These are phyloP conservation scores for Puccinia hordei DNA, from an alignment of 1,284 basidiomycete genomes.

Conservation along the genomic window DNA sequence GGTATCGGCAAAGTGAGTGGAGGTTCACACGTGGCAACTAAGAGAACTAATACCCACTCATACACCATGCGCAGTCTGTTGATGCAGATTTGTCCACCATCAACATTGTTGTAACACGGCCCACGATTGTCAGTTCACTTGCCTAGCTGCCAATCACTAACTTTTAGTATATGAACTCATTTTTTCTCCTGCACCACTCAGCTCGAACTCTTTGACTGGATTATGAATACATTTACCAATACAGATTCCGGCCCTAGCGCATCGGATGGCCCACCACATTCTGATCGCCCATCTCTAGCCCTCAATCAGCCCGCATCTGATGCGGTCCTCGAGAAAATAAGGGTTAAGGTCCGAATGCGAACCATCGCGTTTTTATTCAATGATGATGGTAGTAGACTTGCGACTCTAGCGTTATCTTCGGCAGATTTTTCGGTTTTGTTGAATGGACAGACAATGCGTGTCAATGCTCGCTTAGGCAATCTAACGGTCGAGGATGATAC, in stretches of 20 bases:
- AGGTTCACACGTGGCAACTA: neutral
- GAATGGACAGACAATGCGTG: slow-evolving; percentile 72
- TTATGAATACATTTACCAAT: slow-evolving; percentile 93
- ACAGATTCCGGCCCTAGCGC: slow-evolving; percentile 56
- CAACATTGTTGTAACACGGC: slow-evolving; percentile 83
- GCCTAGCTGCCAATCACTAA: neutral
- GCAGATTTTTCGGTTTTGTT: slow-evolving; percentile 83
- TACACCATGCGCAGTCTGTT: slow-evolving; percentile 67
- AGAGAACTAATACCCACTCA: neutral
- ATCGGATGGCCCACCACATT: slow-evolving; percentile 53
- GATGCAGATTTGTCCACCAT: slow-evolving; percentile 90
- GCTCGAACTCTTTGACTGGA: slow-evolving; percentile 89
- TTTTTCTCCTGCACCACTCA: slow-evolving; percentile 21
- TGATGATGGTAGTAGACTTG: slow-evolving; percentile 73
- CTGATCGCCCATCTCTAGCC: slow-evolving; percentile 1
- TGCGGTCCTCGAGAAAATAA: slow-evolving; percentile 68
- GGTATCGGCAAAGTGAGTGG: slow-evolving; percentile 68
- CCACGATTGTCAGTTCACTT: slow-evolving; percentile 67
- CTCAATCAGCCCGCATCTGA: slow-evolving; percentile 6
- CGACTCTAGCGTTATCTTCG: slow-evolving; percentile 86
- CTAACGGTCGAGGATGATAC: slow-evolving; percentile 82
- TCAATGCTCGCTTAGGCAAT: slow-evolving; percentile 82
- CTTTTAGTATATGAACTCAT: neutral
- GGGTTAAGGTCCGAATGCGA: slow-evolving; percentile 80
- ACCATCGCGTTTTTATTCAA: slow-evolving; percentile 84